Evolutionary conservation across 345 rosid species (phyloP).

Genomic region (Moricandia arvensis): DNA sequence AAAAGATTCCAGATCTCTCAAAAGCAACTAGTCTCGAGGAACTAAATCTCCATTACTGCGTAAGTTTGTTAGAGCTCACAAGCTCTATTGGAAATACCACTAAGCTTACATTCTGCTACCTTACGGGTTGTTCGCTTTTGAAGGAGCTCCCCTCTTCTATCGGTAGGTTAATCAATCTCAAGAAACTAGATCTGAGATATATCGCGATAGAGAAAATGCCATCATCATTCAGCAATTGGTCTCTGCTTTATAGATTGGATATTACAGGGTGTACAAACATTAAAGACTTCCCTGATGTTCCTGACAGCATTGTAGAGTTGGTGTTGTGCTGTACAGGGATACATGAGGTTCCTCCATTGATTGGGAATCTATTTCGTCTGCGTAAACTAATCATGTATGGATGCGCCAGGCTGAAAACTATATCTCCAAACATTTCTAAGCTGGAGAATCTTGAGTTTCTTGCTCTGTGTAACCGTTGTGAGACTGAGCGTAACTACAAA

Average conservation of each 20-base stretch:
- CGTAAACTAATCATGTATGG: neutral
- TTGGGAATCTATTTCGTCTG: neutral
- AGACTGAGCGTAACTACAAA: neutral
- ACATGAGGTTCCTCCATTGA: neutral
- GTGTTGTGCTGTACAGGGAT: neutral
- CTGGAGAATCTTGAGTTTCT: conserved; percentile 7
- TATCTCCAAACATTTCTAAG: conserved; percentile 20
- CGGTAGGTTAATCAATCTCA: neutral
- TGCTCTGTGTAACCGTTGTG: neutral
- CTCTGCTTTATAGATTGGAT: neutral
- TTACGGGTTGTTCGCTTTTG: neutral
- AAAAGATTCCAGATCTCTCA: neutral
- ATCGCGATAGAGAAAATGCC: conserved; percentile 20
- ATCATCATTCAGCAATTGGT: neutral
- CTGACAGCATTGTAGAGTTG: neutral
- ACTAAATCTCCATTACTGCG: neutral
- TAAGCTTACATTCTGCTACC: neutral
- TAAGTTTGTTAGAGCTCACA: neutral
- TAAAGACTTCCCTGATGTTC: conserved; percentile 22
- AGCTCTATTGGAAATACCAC: conserved; percentile 9
- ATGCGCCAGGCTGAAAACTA: neutral
- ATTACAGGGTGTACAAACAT: conserved; percentile 1
- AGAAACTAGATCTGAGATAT: neutral
- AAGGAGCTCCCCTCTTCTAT: neutral
- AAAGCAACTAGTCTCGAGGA: neutral